Percentiles rank a stretch among this genome's conserved stretches.
These are phyloP conservation scores for Pholiota conissans DNA, from an alignment of 768 basidiomycete genomes.

Conservation along the genomic window DNA sequence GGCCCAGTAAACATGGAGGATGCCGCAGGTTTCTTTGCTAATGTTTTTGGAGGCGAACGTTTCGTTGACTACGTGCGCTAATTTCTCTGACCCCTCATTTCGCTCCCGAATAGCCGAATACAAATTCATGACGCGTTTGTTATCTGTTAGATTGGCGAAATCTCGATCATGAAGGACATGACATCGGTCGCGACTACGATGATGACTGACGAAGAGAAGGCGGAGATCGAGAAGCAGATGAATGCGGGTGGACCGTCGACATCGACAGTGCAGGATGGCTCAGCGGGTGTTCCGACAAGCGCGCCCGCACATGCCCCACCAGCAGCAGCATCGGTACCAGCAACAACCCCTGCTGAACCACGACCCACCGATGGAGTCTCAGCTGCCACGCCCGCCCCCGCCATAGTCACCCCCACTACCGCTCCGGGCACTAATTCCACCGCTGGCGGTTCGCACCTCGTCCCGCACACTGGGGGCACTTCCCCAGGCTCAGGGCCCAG, in stretches of 20 bases:
- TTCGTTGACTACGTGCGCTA: constrained; percentile 83
- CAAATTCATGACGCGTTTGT: no score
- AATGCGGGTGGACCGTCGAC: constrained; percentile 25
- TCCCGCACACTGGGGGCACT: constrained; percentile 20
- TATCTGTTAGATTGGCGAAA: constrained; percentile 88
- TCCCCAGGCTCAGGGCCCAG: constrained; percentile 11
- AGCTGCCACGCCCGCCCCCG: constrained; percentile 13
- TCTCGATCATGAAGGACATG: constrained; percentile 94
- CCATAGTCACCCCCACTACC: constrained; percentile 5
- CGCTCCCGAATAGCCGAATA: no score
- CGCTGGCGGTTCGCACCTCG: constrained; percentile 18
- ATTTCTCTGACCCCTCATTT: no score
- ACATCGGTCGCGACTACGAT: constrained; percentile 80
- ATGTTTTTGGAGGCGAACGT: constrained; percentile 93
- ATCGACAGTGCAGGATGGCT: constrained; percentile 2
- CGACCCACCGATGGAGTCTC: constrained; percentile 6
- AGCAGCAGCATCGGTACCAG: not conserved
- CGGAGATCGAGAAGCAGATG: constrained; percentile 78
- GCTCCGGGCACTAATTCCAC: not conserved
- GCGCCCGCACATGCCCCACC: not conserved
- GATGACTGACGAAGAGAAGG: constrained; percentile 92
- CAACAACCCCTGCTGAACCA: not conserved
- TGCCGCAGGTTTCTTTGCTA: constrained; percentile 92
- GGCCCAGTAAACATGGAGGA: constrained; percentile 83
- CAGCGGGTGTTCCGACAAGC: constrained; percentile 21